These are phyloP conservation scores for Carnegiea gigantea DNA, from an alignment of 179 eudicot genomes.

Conservation along the genomic window DNA sequence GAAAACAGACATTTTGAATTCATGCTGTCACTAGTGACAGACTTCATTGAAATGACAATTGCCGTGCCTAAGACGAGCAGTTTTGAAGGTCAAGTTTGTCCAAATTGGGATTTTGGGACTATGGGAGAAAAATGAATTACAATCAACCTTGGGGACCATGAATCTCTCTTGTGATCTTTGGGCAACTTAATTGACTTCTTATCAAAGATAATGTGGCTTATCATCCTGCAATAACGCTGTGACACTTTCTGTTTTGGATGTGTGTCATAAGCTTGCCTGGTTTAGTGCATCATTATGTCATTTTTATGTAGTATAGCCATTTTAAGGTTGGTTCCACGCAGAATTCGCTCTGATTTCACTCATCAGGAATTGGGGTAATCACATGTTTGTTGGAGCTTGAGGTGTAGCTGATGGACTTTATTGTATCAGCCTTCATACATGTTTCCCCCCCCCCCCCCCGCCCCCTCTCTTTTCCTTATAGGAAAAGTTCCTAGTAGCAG, in stretches of 20 bases:
- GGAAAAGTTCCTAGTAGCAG: too few species aligned
- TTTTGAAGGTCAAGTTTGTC: neutral
- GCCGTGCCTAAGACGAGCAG: neutral
- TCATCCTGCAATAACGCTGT: neutral
- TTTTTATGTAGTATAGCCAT: neutral
- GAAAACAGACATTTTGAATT: neutral
- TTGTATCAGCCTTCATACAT: too few species aligned
- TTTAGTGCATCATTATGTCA: neutral
- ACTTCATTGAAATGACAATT: neutral
- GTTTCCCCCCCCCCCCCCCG: too few species aligned
- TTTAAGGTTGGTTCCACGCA: neutral
- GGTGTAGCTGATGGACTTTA: too few species aligned
- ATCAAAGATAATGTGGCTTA: neutral
- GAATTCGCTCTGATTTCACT: neutral
- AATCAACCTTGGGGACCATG: neutral
- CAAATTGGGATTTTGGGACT: neutral
- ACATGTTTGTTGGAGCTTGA: too few species aligned
- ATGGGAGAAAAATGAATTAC: neutral
- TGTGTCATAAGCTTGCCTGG: neutral
- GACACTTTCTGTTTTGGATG: neutral
- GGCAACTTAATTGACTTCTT: neutral
- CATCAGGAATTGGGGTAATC: neutral
- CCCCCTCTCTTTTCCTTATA: too few species aligned
- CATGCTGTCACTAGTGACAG: neutral
- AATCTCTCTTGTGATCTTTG: neutral